phyloP scores from a whole-genome alignment of 257 asterid species.

The Penstemon barbatus region DNA sequence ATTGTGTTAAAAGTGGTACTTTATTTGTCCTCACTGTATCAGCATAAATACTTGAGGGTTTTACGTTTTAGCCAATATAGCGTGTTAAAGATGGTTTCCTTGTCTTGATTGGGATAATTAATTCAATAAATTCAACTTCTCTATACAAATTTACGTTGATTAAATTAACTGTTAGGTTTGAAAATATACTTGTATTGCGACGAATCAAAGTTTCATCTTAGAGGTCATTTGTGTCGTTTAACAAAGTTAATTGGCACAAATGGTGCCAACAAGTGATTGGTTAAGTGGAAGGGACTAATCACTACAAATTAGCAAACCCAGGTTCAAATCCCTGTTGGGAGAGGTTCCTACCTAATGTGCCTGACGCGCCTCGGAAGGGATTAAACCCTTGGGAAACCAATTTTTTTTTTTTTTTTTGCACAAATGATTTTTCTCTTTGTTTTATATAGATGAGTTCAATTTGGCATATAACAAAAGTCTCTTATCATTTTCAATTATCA shows the following conservation, averaged over 20 bases:
- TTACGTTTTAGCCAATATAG: neutral
- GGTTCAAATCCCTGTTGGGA: too few species aligned
- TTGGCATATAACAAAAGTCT: neutral
- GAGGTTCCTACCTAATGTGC: too few species aligned
- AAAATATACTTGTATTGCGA: neutral
- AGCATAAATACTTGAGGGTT: neutral
- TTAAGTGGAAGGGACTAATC: too few species aligned
- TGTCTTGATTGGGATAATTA: neutral
- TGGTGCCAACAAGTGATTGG: too few species aligned
- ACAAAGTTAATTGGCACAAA: neutral
- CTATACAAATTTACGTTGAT: too few species aligned
- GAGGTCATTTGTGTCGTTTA: too few species aligned
- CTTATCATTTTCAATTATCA: conserved; percentile 31
- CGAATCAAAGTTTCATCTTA: neutral
- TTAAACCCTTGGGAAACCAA: too few species aligned
- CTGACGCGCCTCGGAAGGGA: too few species aligned
- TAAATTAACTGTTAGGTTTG: neutral
- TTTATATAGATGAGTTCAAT: neutral
- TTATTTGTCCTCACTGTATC: neutral
- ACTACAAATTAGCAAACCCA: too few species aligned
- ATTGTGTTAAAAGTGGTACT: neutral
- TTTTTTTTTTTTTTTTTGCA: too few species aligned
- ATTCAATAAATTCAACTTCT: neutral
- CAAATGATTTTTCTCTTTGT: neutral
- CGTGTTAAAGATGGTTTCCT: conserved; percentile 7